phyloP scores from a whole-genome alignment of 768 basidiomycete genomes.

The Termitomyces sp. region DNA sequence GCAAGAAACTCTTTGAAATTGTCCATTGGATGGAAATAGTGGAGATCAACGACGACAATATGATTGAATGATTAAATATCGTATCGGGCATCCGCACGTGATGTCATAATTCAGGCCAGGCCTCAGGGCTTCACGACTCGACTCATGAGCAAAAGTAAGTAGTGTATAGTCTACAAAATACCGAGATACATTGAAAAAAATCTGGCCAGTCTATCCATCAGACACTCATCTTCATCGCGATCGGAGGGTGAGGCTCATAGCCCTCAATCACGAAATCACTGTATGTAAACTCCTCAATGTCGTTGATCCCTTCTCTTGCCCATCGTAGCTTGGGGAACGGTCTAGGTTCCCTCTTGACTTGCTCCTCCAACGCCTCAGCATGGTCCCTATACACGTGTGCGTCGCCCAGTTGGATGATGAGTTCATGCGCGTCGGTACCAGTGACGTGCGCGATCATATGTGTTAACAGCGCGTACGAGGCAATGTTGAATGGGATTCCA shows the following conservation, averaged over 20 bases:
- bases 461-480: conserved; percentile 94
- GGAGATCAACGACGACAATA: neutral
- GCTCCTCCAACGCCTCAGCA: conserved; percentile 78
- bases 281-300: conserved; percentile 77
- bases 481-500: conserved; percentile 98
- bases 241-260: conserved; percentile 78
- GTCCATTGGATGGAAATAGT: conserved; percentile 11
- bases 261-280: conserved; percentile 86
- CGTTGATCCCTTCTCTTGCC: conserved; percentile 55
- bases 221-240: conserved; percentile 97
- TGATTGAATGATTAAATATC: no score
- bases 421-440: conserved; percentile 79
- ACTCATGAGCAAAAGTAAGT: no score
- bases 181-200: neutral
- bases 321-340: conserved; percentile 81
- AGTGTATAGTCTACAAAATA: neutral
- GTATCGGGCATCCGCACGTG: neutral
- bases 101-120: no score
- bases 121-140: no score
- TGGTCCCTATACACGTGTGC: conserved; percentile 97
- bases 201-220: conserved; percentile 22
- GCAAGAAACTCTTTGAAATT: conserved; percentile 9
- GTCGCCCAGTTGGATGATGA: conserved; percentile 95
- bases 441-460: conserved; percentile 98
- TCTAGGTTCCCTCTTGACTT: conserved; percentile 74